Base-by-base conservation (phyloP, 2,329 filamentous ascomycete genomes). In the Alternaria solani region DNA sequence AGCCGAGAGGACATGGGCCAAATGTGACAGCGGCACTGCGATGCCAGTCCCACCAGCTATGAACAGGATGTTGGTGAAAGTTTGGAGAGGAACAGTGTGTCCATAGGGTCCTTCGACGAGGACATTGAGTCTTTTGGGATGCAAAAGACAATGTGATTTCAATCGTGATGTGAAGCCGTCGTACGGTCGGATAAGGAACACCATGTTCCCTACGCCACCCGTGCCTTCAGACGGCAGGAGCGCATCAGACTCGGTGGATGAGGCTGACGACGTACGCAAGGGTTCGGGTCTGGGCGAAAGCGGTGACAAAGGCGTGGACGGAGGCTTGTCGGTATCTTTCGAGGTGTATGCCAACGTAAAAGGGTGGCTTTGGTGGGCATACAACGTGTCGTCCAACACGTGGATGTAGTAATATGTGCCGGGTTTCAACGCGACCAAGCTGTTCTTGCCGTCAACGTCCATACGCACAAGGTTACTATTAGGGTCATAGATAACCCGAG, bases 91-190 rank as follows among this genome's bases (percentile, higher is more conserved):
- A 6, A 78, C 73, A 5, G 71, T 70, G 30, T 80, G 73, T 4
- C 83, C 83, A 57, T 85, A 85, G 0, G 84, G 83, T 0, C 84
- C 84, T 69, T 86, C 84, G 9, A 85, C 67, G 3, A 85, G 77
- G 41, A 85, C 75, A 1, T 66, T 78, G 3, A 78, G 66, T 4
- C 70, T 68, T 16, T 70, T 72, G 12, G 71, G 67, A 32, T 63
- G 61, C 14, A 12, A 59, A 20, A 67, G 63, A 23, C 64, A 67
- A 46, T 67, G 30, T 51, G 63, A 18, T 69, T 67, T 41, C 9
- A 86, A 78, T n/a, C 80, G 76, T 5, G 75, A 78, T 2, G 84
- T 86, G 77, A 83, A 85, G 49, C 84, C 83, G 51, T 81, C 75
- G 65, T 82, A 85, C 0, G 84, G 84, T 2, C 84, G 80, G 51